A percentile compares a stretch with the other conserved stretches of the same genome.
These are phyloP conservation scores for Zygosaccharomyces sapae DNA, from an alignment of 1,139 yeast species.

Conservation along the genomic window DNA sequence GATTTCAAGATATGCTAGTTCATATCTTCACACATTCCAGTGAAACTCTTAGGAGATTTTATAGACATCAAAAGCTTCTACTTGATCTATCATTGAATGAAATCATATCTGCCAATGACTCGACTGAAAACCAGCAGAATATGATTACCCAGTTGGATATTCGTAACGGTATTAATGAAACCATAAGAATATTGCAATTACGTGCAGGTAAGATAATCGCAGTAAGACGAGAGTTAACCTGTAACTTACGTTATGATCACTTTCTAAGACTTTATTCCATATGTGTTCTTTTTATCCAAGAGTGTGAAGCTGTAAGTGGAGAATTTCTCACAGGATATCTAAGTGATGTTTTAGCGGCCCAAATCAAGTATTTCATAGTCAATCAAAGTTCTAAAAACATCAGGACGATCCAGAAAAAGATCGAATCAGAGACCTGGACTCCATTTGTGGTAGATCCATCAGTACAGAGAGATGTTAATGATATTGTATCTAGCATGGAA, in stretches of 20 bases:
- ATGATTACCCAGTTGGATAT: constrained; percentile 61
- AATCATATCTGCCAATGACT: constrained; percentile 34
- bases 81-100: constrained; percentile 67
- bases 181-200: constrained; percentile 69
- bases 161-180: constrained; percentile 48
- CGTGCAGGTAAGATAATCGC: constrained; percentile 74
- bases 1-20: constrained; percentile 67
- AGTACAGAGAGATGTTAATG: constrained; percentile 53
- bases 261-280: constrained; percentile 66
- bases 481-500: constrained; percentile 50
- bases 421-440: constrained; percentile 77
- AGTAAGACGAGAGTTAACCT: constrained; percentile 71
- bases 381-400: constrained; percentile 54
- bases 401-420: constrained; percentile 41
- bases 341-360: constrained; percentile 64
- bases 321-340: constrained; percentile 58
- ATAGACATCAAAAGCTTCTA: constrained; percentile 73
- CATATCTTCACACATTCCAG: constrained; percentile 61
- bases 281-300: constrained; percentile 66
- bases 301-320: constrained; percentile 83
- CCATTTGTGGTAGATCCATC: constrained; percentile 52
- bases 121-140: constrained; percentile 34
- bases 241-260: constrained; percentile 49
- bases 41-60: constrained; percentile 68
- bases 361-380: constrained; percentile 56